Conservation (phyloP, 176 grass and related monocot genomes). For the Lolium rigidum region DNA sequence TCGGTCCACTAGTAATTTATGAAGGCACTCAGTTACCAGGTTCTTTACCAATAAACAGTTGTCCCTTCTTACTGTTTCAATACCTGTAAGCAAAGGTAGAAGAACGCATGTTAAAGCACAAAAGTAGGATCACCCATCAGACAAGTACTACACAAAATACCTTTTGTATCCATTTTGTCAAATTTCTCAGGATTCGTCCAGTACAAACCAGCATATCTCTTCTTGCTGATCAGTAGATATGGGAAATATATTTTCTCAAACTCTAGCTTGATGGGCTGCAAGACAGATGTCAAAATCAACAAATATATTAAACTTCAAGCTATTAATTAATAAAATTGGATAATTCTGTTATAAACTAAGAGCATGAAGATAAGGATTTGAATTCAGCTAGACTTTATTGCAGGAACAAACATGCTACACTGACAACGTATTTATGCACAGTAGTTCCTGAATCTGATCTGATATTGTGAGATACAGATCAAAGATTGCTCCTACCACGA, state of each 20-base stretch:
- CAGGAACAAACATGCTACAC: not conserved
- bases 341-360: not conserved
- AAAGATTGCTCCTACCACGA: not conserved
- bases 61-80: constrained; percentile 99
- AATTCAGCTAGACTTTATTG: not conserved
- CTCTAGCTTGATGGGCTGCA: constrained; percentile 96
- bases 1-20: constrained; percentile 90
- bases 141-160: constrained; percentile 49
- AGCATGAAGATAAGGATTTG: not conserved
- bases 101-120: constrained; percentile 32
- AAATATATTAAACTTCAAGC: not conserved
- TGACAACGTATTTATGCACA: not conserved
- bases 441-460: not conserved
- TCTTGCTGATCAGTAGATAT: constrained; percentile 97
- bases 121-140: constrained; percentile 19
- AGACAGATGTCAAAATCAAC: constrained; percentile 23
- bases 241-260: constrained; percentile 99
- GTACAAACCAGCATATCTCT: constrained; percentile 99
- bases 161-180: constrained; percentile 99
- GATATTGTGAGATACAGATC: not conserved
- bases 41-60: constrained; percentile 99
- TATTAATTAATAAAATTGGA: constrained; percentile 17
- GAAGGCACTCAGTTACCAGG: constrained; percentile 93
- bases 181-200: constrained; percentile 97
- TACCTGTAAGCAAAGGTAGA: constrained; percentile 60